Conservation (phyloP, 345 rosid species). For the Cardamine chenopodiifolia region DNA sequence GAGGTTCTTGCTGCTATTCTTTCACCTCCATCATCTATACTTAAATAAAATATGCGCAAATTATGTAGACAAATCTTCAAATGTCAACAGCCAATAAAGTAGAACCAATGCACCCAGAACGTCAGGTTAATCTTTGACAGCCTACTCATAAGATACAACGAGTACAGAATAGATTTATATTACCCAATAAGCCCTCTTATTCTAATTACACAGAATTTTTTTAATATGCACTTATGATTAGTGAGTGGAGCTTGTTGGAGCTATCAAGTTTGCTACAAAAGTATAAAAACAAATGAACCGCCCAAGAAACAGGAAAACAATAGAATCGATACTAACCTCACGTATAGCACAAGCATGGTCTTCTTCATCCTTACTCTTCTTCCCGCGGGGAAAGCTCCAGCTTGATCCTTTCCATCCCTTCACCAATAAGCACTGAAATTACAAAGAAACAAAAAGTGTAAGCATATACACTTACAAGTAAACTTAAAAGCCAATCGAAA, state of each 20-base stretch:
- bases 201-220: background rate
- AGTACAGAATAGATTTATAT: background rate
- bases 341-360: slow-evolving; percentile 95
- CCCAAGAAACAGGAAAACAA: background rate
- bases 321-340: slow-evolving; percentile 58
- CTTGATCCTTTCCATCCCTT: slow-evolving; percentile 99
- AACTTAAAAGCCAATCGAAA: background rate
- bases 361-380: slow-evolving; percentile 98
- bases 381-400: slow-evolving; percentile 99
- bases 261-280: slow-evolving; percentile 13
- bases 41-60: background rate
- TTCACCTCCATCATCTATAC: slow-evolving; percentile 18
- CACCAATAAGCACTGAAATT: slow-evolving; percentile 77
- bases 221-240: background rate
- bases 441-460: slow-evolving; percentile 15
- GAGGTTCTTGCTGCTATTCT: background rate
- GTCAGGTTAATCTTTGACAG: background rate
- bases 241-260: background rate
- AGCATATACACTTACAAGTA: slow-evolving; percentile 20
- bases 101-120: slow-evolving; percentile 14
- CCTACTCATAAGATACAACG: slow-evolving; percentile 2
- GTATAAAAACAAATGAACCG: slow-evolving; percentile 3
- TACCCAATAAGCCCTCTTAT: background rate
- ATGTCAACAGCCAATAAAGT: slow-evolving; percentile 14
- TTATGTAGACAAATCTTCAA: slow-evolving; percentile 2